Percentiles rank a stretch among this genome's conserved stretches.
These are phyloP conservation scores for Penicillium antarcticum DNA, from an alignment of 495 filamentous ascomycete species.

Conservation along the genomic window DNA sequence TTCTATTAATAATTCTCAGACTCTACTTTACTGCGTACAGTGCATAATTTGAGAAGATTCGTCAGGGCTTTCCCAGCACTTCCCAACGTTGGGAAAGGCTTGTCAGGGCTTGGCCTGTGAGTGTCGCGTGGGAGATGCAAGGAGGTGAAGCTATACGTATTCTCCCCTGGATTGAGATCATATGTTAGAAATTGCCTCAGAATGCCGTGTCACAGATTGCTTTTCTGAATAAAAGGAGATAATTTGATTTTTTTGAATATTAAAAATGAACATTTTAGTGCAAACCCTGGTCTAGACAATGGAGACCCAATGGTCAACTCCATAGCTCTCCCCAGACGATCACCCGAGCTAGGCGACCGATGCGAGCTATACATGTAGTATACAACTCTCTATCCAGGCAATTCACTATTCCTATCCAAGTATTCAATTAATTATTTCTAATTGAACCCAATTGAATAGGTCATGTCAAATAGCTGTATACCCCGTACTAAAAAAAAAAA, in stretches of 20 bases:
- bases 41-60: background rate
- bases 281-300: no score
- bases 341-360: no score
- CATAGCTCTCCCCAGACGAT: slow-evolving; percentile 7
- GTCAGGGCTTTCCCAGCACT: background rate
- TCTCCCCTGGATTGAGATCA: background rate
- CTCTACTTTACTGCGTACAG: slow-evolving; percentile 2
- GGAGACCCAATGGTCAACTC: background rate
- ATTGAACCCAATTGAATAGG: no score
- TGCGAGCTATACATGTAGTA: no score
- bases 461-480: no score
- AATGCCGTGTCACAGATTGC: no score
- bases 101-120: background rate
- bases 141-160: no score
- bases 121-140: slow-evolving; percentile 1
- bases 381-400: background rate
- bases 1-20: slow-evolving; percentile 8
- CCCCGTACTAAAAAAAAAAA: no score
- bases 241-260: no score
- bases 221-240: no score
- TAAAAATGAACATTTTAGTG: no score
- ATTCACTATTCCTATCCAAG: background rate
- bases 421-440: background rate
- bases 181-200: background rate
- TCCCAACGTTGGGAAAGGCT: slow-evolving; percentile 9